A percentile compares a stretch with the other conserved stretches of the same genome.
Conservation (phyloP, 768 basidiomycete species). For the Pisolithus microcarpus region DNA sequence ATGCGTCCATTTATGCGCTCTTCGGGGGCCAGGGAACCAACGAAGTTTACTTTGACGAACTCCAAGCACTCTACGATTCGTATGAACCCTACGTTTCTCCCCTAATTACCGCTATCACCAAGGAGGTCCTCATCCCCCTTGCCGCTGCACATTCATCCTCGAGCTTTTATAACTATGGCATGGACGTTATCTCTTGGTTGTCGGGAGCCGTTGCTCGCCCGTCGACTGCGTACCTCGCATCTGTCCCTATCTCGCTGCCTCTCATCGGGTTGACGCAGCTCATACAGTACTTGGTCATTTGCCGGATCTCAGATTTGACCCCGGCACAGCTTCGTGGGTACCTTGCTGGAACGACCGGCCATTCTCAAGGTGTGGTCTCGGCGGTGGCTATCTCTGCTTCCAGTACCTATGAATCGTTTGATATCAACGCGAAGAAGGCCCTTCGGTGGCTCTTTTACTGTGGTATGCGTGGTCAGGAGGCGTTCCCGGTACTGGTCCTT, state of each 20-base stretch:
- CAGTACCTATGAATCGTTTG: slow-evolving; percentile 64
- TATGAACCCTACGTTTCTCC: slow-evolving; percentile 81
- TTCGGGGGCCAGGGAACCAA: slow-evolving; percentile 99
- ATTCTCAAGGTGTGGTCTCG: slow-evolving; percentile 94
- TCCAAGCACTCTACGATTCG: slow-evolving; percentile 84
- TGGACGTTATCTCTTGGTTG: slow-evolving; percentile 83
- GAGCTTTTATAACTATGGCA: slow-evolving; percentile 70
- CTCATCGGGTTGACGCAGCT: slow-evolving; percentile 96
- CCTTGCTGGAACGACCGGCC: slow-evolving; percentile 86
- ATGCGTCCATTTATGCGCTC: slow-evolving; percentile 79
- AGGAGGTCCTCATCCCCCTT: slow-evolving; percentile 65
- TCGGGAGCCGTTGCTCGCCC: slow-evolving; percentile 64
- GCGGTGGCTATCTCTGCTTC: slow-evolving; percentile 87
- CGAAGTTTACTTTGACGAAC: slow-evolving; percentile 96
- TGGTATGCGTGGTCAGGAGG: slow-evolving; percentile 87
- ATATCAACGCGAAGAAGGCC: slow-evolving; percentile 72
- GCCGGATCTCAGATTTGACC: slow-evolving; percentile 64
- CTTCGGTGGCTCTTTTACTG: slow-evolving; percentile 90
- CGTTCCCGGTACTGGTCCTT: slow-evolving; percentile 86
- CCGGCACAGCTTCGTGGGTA: slow-evolving; percentile 74
- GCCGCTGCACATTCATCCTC: slow-evolving; percentile 48
- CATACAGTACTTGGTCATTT: slow-evolving; percentile 81
- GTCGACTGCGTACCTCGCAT: slow-evolving; percentile 78
- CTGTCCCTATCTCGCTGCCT: slow-evolving; percentile 89
- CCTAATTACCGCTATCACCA: slow-evolving; percentile 58